Conservation (phyloP, 805 yeast genomes). For the Lachancea kluyveri region DNA sequence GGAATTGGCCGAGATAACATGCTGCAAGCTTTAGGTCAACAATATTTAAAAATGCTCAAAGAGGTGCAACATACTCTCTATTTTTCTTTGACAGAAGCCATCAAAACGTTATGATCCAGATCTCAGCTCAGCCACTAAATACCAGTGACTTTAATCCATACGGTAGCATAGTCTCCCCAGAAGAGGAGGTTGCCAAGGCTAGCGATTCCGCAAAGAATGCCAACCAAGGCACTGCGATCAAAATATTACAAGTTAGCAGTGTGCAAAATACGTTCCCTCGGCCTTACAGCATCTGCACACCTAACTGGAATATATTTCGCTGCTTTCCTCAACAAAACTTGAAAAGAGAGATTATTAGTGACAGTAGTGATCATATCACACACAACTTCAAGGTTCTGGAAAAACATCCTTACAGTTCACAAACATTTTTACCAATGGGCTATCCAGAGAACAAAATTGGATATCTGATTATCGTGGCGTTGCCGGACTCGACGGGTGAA, state of each 20-base stretch:
- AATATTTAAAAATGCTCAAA: too few relatives aligned
- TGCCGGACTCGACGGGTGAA: conserved; percentile 39
- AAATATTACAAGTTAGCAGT: conserved; percentile 67
- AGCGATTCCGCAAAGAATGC: conserved; percentile 44
- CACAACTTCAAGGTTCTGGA: conserved; percentile 70
- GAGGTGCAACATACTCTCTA: too few relatives aligned
- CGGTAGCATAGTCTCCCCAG: conserved; percentile 76
- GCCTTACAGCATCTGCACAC: conserved; percentile 45
- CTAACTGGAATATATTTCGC: conserved; percentile 80
- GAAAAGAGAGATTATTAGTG: conserved; percentile 21
- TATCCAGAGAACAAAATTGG: conserved; percentile 48
- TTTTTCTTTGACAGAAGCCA: neutral
- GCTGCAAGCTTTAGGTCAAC: too few relatives aligned
- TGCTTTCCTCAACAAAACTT: conserved; percentile 72
- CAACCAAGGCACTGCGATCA: conserved; percentile 91
- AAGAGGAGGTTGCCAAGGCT: conserved; percentile 48
- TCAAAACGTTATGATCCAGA: conserved; percentile 5
- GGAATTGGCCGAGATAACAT: too few relatives aligned
- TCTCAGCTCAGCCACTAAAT: conserved; percentile 53
- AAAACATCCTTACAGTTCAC: conserved; percentile 84
- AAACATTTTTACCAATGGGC: conserved; percentile 91
- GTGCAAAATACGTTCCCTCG: conserved; percentile 44
- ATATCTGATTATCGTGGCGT: conserved; percentile 79
- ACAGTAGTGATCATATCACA: conserved; percentile 5
- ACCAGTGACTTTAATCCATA: conserved; percentile 59